Evolutionary conservation across 768 basidiomycete genomes (phyloP).

Genomic region (Mycena haematopus): DNA sequence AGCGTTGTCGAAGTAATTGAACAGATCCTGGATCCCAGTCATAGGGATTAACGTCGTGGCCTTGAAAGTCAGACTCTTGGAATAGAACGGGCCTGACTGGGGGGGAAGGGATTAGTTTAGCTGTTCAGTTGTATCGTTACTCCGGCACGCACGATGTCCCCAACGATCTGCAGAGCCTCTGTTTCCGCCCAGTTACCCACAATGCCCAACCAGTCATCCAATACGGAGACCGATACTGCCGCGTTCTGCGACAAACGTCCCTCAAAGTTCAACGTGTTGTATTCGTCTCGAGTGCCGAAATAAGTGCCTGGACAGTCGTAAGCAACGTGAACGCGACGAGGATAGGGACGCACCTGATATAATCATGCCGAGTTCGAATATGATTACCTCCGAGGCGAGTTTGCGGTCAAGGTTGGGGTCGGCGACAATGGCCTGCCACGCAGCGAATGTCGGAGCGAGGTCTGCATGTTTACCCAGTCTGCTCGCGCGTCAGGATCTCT

Average conservation of each 20-base stretch:
- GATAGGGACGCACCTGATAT: conserved; percentile 17
- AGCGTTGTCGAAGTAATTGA: conserved; percentile 26
- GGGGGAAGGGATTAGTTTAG: neutral
- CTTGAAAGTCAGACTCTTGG: conserved; percentile 29
- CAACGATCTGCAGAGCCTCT: conserved; percentile 25
- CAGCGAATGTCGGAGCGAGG: conserved; percentile 23
- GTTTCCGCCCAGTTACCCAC: conserved; percentile 30
- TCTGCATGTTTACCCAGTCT: conserved; percentile 22
- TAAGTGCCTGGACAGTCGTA: conserved; percentile 17
- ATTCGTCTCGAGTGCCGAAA: conserved; percentile 30
- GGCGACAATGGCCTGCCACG: conserved; percentile 25
- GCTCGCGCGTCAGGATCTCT: neutral
- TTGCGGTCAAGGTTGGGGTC: conserved; percentile 28
- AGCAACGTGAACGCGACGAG: neutral
- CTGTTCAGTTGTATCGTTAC: neutral
- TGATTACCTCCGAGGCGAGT: conserved; percentile 25
- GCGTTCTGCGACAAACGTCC: conserved; percentile 20
- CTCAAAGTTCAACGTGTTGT: conserved; percentile 26
- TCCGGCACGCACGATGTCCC: conserved; percentile 20
- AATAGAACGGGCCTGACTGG: conserved; percentile 30
- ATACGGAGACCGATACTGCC: conserved; percentile 12
- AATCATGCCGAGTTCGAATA: conserved; percentile 29
- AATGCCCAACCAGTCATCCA: conserved; percentile 27
- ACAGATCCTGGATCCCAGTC: conserved; percentile 24
- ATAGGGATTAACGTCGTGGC: conserved; percentile 23